Evolutionary conservation across 495 filamentous ascomycete species (phyloP).

Genomic region (Aspergillus diversus): DNA sequence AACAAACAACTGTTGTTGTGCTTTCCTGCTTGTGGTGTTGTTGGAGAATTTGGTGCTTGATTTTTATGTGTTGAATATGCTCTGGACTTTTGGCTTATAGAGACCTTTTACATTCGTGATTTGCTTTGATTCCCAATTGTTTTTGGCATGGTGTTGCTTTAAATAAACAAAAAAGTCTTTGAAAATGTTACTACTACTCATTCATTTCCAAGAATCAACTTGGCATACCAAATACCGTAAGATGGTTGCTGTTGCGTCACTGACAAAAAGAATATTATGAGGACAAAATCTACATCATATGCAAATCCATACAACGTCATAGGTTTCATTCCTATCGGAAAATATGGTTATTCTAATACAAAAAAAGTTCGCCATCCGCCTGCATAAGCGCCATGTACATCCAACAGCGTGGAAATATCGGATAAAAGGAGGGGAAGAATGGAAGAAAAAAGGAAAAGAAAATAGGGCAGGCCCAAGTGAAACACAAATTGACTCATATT

Average conservation of each 20-base stretch:
- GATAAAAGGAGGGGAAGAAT: conserved; percentile 9
- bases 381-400: conserved; percentile 29
- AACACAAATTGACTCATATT: too few species aligned
- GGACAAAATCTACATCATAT: too few species aligned
- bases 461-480: background rate
- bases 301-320: too few species aligned
- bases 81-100: conserved; percentile 32
- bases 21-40: conserved; percentile 10
- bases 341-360: conserved; percentile 22
- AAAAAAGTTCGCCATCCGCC: conserved; percentile 13
- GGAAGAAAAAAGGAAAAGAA: background rate
- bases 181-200: conserved; percentile 11
- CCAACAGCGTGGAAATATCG: conserved; percentile 1
- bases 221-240: background rate
- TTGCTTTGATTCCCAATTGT: conserved; percentile 27
- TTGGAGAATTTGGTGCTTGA: conserved; percentile 13
- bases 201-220: background rate
- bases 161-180: conserved; percentile 22
- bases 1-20: too few species aligned
- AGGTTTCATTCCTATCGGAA: too few species aligned
- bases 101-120: conserved; percentile 24
- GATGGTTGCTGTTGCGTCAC: background rate
- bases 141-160: conserved; percentile 18
- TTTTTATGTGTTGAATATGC: conserved; percentile 16
- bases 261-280: too few species aligned